A percentile compares a stretch with the other conserved stretches of the same genome.
phyloP scores from a whole-genome alignment of 768 basidiomycete species.

The Hericium rajendrae region DNA sequence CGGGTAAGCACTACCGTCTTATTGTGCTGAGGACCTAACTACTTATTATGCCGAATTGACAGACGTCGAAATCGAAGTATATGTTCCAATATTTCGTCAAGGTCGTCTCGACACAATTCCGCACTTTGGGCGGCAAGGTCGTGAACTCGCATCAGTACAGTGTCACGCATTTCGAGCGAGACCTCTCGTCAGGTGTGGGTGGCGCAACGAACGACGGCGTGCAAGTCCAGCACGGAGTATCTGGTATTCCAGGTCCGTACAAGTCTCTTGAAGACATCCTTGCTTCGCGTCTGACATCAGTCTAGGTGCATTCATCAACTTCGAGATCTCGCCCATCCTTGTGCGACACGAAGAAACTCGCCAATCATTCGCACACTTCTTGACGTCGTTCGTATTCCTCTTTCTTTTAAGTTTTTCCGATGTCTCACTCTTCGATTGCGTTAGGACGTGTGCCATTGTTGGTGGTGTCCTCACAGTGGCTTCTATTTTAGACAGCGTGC shows the following conservation, averaged over 20 bases:
- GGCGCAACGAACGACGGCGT: slow-evolving; percentile 55
- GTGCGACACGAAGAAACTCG: slow-evolving; percentile 86
- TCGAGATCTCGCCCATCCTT: slow-evolving; percentile 94
- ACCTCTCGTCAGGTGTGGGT: slow-evolving; percentile 55
- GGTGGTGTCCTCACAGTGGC: slow-evolving; percentile 96
- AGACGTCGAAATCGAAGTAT: slow-evolving; percentile 75
- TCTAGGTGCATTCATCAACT: slow-evolving; percentile 78
- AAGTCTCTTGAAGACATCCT: neutral
- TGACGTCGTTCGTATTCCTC: slow-evolving; percentile 71
- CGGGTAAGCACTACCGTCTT: slow-evolving; percentile 32
- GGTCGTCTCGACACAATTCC: slow-evolving; percentile 93
- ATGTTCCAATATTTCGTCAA: slow-evolving; percentile 99
- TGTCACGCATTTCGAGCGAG: slow-evolving; percentile 92
- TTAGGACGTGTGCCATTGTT: slow-evolving; percentile 91
- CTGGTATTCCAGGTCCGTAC: slow-evolving; percentile 55
- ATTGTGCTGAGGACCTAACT: neutral
- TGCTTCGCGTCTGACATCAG: neutral
- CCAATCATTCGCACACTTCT: slow-evolving; percentile 95
- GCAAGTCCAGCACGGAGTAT: slow-evolving; percentile 62
- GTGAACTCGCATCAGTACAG: slow-evolving; percentile 93
- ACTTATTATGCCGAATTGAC: neutral
- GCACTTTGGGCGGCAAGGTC: slow-evolving; percentile 66
- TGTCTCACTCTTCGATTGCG: neutral
- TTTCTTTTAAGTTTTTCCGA: neutral
- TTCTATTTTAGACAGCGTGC: slow-evolving; percentile 73